These are phyloP conservation scores for Leishmania aethiopica DNA, from an alignment of 208 protist species.

Conservation along the genomic window DNA sequence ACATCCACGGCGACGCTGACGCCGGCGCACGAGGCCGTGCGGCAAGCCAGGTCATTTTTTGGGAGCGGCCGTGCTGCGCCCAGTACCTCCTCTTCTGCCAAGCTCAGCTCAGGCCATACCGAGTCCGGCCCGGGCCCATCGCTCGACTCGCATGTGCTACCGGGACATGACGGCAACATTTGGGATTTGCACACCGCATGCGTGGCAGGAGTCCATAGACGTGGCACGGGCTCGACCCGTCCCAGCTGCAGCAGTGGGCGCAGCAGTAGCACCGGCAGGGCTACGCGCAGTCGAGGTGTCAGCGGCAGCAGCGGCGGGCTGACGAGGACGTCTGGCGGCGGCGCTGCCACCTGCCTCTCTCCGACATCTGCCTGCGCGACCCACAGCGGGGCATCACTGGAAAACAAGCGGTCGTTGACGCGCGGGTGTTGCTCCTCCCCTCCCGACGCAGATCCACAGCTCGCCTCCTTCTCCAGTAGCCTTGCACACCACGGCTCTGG, in stretches of 20 bases:
- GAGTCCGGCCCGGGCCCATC: neutral
- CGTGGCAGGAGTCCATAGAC: neutral
- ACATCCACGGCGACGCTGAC: neutral
- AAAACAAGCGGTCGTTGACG: neutral
- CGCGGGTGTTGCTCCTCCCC: neutral
- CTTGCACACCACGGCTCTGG: neutral
- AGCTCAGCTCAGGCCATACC: neutral
- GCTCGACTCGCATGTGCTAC: neutral
- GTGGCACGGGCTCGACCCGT: neutral
- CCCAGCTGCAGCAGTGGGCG: neutral
- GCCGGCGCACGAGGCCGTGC: neutral
- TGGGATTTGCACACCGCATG: neutral
- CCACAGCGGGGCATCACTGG: neutral
- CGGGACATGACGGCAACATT: neutral
- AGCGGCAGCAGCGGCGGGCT: conserved; percentile 7
- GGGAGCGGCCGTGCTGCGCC: neutral
- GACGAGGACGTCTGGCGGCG: neutral
- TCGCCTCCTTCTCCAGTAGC: neutral
- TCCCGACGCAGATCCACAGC: neutral
- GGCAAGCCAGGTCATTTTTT: neutral
- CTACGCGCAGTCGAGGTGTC: conserved; percentile 4
- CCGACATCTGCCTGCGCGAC: neutral
- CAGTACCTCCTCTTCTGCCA: neutral
- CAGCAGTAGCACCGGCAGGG: conserved; percentile 8
- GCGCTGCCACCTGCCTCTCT: conserved; percentile 3